A percentile compares a stretch with the other conserved stretches of the same genome.
phyloP scores from a whole-genome alignment of 495 filamentous ascomycete genomes.

The Penicillium bialowiezense region DNA sequence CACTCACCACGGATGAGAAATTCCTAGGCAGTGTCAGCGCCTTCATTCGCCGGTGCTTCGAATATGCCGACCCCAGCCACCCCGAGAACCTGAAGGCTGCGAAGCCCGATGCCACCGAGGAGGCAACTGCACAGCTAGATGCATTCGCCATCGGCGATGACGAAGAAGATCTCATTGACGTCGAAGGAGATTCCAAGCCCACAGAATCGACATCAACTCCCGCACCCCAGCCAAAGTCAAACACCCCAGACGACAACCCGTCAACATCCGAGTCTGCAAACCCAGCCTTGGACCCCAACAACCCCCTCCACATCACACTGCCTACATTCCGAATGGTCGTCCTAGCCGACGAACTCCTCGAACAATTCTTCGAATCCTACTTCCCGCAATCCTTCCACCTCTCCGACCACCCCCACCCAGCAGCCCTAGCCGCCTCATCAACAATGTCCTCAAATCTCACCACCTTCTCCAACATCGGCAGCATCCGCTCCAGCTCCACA shows the following conservation, averaged over 20 bases:
- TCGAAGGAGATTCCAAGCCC: constrained; percentile 38
- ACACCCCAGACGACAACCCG: constrained; percentile 16
- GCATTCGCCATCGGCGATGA: constrained; percentile 79
- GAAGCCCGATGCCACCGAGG: constrained; percentile 20
- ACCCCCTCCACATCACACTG: constrained; percentile 91
- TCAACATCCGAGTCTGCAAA: constrained; percentile 59
- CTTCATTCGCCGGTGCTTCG: constrained; percentile 94
- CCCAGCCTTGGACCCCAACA: constrained; percentile 83
- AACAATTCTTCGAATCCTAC: constrained; percentile 89
- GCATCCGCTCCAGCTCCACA: constrained; percentile 39
- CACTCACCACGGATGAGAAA: constrained; percentile 63
- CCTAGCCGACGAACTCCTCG: constrained; percentile 89
- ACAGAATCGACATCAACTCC: constrained; percentile 15
- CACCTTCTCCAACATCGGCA: constrained; percentile 71
- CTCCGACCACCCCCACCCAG: constrained; percentile 44
- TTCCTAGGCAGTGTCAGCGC: constrained; percentile 90
- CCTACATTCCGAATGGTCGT: constrained; percentile 99
- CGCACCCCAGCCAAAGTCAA: background rate
- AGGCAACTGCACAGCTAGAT: constrained; percentile 47
- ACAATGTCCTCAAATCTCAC: constrained; percentile 72
- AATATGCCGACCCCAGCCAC: constrained; percentile 95
- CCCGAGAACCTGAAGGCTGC: constrained; percentile 50
- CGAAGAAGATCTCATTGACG: constrained; percentile 68
- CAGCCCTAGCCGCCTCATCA: constrained; percentile 50
- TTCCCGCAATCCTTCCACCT: constrained; percentile 72